Conservation (phyloP, 1,284 basidiomycete genomes). For the Omphalotus olearius region DNA sequence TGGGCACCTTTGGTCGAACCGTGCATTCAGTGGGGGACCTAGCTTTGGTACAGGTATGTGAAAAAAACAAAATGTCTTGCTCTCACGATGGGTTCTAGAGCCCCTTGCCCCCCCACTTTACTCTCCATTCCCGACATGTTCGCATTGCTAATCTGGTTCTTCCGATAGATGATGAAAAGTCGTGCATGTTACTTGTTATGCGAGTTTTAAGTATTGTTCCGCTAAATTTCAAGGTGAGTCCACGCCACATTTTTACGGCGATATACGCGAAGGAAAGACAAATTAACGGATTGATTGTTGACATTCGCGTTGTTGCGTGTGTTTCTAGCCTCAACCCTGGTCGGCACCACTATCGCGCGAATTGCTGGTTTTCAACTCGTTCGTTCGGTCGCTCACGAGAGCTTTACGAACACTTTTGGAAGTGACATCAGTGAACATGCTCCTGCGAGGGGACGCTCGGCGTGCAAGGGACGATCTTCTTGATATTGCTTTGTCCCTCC, state of each 20-base stretch:
- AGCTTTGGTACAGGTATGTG: conserved; percentile 83
- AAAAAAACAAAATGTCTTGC: conserved; percentile 17
- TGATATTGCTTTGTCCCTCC: conserved; percentile 86
- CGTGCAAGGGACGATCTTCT: conserved; percentile 87
- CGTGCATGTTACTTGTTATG: conserved; percentile 94
- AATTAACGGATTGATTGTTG: too few species aligned
- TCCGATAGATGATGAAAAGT: conserved; percentile 79
- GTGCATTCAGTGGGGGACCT: conserved; percentile 89
- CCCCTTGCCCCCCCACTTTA: conserved; percentile 1
- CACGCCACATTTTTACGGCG: neutral
- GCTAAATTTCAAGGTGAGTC: conserved; percentile 84
- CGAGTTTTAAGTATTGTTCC: conserved; percentile 92
- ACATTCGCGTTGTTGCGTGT: conserved; percentile 8
- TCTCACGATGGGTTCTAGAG: conserved; percentile 13
- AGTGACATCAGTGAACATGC: conserved; percentile 87
- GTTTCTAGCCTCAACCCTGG: conserved; percentile 73
- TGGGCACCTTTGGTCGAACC: conserved; percentile 86
- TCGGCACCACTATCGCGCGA: conserved; percentile 94
- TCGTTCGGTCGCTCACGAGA: conserved; percentile 86
- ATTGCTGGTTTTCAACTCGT: conserved; percentile 97
- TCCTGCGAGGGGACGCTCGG: conserved; percentile 85
- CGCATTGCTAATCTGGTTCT: conserved; percentile 4
- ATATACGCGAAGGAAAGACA: too few species aligned
- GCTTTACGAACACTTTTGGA: conserved; percentile 89
- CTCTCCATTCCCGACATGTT: conserved; percentile 14